Base-by-base conservation (phyloP, 306 rosid genomes). In the Phaseolus lunatus region DNA sequence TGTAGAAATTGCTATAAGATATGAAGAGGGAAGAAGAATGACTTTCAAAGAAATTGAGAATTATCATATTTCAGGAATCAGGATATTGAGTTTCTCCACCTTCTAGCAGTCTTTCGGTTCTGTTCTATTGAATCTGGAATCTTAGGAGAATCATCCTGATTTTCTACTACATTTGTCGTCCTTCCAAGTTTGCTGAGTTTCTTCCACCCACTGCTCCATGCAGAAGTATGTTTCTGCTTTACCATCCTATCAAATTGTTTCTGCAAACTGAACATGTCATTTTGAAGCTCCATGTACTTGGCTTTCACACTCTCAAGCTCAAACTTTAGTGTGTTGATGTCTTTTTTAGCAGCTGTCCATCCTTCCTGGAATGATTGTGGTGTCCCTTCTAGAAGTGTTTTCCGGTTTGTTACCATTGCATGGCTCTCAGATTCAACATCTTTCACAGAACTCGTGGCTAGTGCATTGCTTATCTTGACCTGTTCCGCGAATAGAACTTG, bases 361-460 rank as follows among this genome's bases (percentile, higher is more conserved):
- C 99, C 99, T 88, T 96, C 98, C 85, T 96, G 99, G 90, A 96
- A 96, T 56, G 99, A 96, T 43, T 88, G 98, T 4, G 99, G 99
- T 3, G 97, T 96, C 45, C 88, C 96, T 83, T 96, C 99, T 0
- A 96, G 90, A 15, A 96, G 89, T 7, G 96, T 86, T 85, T 91
- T 96, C 22, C 98, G 63, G 85, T 91, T 96, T 5, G 87, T 70
- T 70, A 91, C 82, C 77, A 86, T 67, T 29, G 97, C 92, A 68
- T 91, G 99, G 79, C 65, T 84, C 2, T 82, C 86, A 63, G 97
- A 78, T 8, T 91, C 92, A 24, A 78, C 80, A 22, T 79, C 98
- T 86, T 91, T 96, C 48, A 91, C 84, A 18, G 98, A 73, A 66
- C 26, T 85, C 65, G 70, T 89, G 66, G 97, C 89, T 20, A 95